Evolutionary conservation across 169 alveolate genomes (phyloP).

Genomic region (Pseudocohnilembus persalinus): DNA sequence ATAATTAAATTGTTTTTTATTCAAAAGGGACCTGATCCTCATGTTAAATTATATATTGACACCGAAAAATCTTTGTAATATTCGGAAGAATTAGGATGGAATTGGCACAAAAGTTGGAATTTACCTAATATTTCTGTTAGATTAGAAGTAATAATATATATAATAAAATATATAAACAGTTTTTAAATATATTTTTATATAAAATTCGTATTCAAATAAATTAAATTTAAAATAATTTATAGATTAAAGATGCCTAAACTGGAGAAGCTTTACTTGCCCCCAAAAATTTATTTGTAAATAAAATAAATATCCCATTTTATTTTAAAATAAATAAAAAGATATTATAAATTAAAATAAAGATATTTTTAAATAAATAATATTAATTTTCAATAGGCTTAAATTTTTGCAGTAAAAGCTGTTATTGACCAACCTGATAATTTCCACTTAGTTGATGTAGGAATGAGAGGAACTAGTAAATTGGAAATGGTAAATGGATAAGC

Average conservation of each 20-base stretch:
- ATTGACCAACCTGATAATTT: slow-evolving; percentile 21
- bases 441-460: slow-evolving; percentile 43
- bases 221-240: neutral
- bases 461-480: slow-evolving; percentile 44
- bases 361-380: too few species aligned
- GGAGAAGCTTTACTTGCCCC: slow-evolving; percentile 37
- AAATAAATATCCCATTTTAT: neutral
- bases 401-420: slow-evolving; percentile 41
- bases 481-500: slow-evolving; percentile 49
- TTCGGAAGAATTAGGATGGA: slow-evolving; percentile 51
- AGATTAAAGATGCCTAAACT: slow-evolving; percentile 47
- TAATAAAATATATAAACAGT: neutral
- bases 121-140: slow-evolving; percentile 47
- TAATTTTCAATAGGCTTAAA: slow-evolving; percentile 16
- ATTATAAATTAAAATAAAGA: too few species aligned
- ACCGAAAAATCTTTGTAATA: slow-evolving; percentile 45
- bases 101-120: slow-evolving; percentile 55
- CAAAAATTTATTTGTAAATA: slow-evolving; percentile 34
- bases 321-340: neutral
- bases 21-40: slow-evolving; percentile 43
- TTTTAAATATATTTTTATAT: too few species aligned
- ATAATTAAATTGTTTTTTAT: neutral
- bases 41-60: slow-evolving; percentile 43
- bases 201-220: too few species aligned
- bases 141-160: slow-evolving; percentile 32